phyloP scores from a whole-genome alignment of 352 stramenopile genomes.

The Phytophthora pinifolia region DNA sequence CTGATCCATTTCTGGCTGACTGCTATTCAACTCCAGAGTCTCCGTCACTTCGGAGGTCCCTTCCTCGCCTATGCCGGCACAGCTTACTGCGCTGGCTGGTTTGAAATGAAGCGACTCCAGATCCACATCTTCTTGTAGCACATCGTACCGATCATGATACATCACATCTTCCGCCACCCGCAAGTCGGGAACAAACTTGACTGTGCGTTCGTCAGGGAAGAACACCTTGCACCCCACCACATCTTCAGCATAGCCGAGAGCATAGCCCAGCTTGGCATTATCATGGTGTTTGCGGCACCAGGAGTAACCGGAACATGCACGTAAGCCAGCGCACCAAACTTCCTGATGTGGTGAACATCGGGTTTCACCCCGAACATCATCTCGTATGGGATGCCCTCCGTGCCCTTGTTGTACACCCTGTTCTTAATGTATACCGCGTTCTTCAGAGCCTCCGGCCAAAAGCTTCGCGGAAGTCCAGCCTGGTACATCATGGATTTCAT shows the following conservation, averaged over 20 bases:
- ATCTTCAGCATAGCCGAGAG: not conserved
- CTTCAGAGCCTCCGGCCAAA: not conserved
- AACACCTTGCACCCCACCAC: not conserved
- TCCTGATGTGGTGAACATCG: constrained; percentile 3
- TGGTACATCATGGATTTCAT: constrained; percentile 1
- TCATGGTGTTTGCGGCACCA: not conserved
- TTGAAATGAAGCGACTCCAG: not conserved
- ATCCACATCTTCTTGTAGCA: not conserved
- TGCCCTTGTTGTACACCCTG: not conserved
- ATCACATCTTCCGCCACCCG: not conserved
- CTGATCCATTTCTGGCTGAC: no score
- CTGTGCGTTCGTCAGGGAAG: not conserved
- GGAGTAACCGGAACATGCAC: not conserved
- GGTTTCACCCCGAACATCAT: constrained; percentile 3
- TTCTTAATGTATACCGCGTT: constrained; percentile 7
- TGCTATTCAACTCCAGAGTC: no score
- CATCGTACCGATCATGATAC: not conserved
- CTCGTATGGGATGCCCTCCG: not conserved
- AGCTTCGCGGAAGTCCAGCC: not conserved
- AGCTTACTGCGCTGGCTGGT: not conserved
- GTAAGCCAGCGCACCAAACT: constrained; percentile 2
- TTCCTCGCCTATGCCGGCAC: no score
- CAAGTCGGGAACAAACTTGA: not conserved
- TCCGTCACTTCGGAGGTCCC: no score
- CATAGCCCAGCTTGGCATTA: not conserved